Evolutionary conservation across 73 alveolate genomes (phyloP).

Genomic region (Tetrahymena elliotti): DNA sequence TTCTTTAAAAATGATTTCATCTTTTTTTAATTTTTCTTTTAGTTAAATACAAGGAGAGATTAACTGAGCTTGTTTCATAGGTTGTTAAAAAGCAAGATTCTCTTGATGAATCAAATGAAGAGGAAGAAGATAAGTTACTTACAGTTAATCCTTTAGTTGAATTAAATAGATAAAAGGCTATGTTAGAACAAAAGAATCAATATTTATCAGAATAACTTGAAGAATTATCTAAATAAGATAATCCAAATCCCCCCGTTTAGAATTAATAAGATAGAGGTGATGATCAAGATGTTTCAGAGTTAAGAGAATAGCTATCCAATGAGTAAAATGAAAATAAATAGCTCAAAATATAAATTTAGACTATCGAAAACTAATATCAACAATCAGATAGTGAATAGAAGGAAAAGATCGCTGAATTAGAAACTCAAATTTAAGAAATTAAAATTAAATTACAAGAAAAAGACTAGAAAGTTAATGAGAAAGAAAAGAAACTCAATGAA

Average conservation of each 20-base stretch:
- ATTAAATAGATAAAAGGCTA: not conserved
- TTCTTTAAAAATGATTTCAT: not conserved
- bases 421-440: not conserved
- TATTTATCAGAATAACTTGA: not conserved
- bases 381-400: not conserved
- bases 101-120: not conserved
- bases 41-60: not conserved
- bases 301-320: not conserved
- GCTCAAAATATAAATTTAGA: not conserved
- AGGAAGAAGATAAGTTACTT: not conserved
- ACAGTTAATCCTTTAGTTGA: not conserved
- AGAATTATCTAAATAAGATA: not conserved
- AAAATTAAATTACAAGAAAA: not conserved
- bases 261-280: not conserved
- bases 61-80: not conserved
- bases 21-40: not conserved
- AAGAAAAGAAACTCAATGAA: not conserved
- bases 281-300: not conserved
- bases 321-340: not conserved
- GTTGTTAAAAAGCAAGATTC: not conserved
- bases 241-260: not conserved
- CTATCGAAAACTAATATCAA: not conserved
- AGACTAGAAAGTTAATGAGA: not conserved
- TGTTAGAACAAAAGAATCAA: not conserved
- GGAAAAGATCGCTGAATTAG: not conserved